Conservation (phyloP, 2,329 filamentous ascomycete species). For the Ploettnerulaceae sp. region DNA sequence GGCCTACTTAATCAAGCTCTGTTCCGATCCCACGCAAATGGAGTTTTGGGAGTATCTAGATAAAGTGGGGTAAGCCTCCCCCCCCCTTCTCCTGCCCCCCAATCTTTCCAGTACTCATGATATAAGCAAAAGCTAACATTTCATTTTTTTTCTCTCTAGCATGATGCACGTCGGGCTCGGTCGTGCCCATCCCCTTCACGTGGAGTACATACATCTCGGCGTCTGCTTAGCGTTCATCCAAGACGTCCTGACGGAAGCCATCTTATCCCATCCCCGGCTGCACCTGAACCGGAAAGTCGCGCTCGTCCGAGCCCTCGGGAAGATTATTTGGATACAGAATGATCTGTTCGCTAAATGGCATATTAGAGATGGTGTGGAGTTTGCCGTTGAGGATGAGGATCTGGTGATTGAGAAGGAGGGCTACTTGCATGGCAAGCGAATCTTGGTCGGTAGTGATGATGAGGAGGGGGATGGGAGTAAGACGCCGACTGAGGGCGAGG, state of each 20-base stretch:
- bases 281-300: conserved; percentile 64
- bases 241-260: conserved; percentile 70
- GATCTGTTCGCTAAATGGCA: conserved; percentile 82
- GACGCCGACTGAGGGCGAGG: not conserved
- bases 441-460: conserved; percentile 37
- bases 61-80: conserved; percentile 18
- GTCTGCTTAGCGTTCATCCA: conserved; percentile 68
- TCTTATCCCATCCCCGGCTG: conserved; percentile 56
- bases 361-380: conserved; percentile 30
- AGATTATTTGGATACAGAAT: conserved; percentile 83
- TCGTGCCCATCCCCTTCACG: conserved; percentile 55
- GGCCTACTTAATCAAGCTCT: conserved; percentile 50
- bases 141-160: not conserved
- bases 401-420: conserved; percentile 56
- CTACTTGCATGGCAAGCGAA: conserved; percentile 57
- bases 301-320: conserved; percentile 70
- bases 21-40: conserved; percentile 25
- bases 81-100: too few species aligned
- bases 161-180: conserved; percentile 58
- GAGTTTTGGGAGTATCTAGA: conserved; percentile 24
- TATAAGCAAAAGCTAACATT: not conserved
- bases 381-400: conserved; percentile 39
- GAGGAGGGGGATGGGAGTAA: not conserved
- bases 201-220: conserved; percentile 76
- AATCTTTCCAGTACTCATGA: too few species aligned